Evolutionary conservation across 768 basidiomycete species (phyloP).

Genomic region (Phanerochaete sordida): DNA sequence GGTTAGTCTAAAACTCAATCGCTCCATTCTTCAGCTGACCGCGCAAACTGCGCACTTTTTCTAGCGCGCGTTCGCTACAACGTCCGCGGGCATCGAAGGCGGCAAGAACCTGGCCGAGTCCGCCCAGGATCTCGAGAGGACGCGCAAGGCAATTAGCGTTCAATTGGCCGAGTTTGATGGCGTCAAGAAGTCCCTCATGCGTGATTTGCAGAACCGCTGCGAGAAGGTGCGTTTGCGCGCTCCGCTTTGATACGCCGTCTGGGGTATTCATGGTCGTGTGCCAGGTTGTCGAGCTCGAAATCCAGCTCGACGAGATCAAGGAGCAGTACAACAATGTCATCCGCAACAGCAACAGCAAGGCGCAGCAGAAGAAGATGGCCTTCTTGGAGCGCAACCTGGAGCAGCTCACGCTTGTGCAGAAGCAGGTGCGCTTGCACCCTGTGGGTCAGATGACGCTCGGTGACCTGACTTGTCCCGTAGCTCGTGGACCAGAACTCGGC

Average conservation of each 20-base stretch:
- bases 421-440: conserved; percentile 61
- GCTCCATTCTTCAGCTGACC: conserved; percentile 5
- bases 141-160: conserved; percentile 95
- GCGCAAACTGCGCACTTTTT: conserved; percentile 6
- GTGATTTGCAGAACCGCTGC: conserved; percentile 97
- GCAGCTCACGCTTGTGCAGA: conserved; percentile 92
- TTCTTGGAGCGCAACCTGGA: conserved; percentile 97
- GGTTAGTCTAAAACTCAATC: conserved; percentile 42
- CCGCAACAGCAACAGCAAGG: conserved; percentile 96
- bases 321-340: conserved; percentile 99
- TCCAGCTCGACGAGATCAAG: conserved; percentile 96
- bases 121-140: conserved; percentile 94
- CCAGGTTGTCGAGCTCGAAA: conserved; percentile 98
- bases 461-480: conserved; percentile 39
- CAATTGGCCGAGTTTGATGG: conserved; percentile 98
- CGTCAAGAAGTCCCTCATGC: conserved; percentile 98
- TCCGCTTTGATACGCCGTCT: background rate
- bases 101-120: conserved; percentile 97
- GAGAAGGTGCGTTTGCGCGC: conserved; percentile 71
- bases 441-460: conserved; percentile 7
- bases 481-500: conserved; percentile 98
- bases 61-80: conserved; percentile 96
- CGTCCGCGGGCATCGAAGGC: conserved; percentile 95
- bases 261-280: conserved; percentile 12
- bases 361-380: conserved; percentile 99